Conservation (phyloP, 2,329 filamentous ascomycete genomes). For the Neofusicoccum kwambonambiense region DNA sequence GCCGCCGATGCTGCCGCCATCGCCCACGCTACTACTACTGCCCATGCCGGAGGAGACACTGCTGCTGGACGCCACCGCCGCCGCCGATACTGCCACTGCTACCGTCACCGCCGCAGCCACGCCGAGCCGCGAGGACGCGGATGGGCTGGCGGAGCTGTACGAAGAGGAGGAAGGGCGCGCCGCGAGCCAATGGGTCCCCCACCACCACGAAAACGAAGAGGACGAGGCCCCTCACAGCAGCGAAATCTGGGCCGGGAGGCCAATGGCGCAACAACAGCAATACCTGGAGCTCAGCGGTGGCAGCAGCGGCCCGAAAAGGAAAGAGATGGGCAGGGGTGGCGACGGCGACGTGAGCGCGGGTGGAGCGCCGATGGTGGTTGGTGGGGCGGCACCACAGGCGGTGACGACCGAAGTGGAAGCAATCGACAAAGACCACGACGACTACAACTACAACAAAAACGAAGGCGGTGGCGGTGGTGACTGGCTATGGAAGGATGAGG, state of each 20-base stretch:
- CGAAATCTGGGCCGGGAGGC: too few species aligned
- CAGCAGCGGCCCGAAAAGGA: neutral
- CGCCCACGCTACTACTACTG: neutral
- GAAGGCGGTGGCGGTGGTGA: neutral
- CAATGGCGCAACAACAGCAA: neutral
- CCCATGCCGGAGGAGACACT: neutral
- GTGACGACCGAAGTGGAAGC: neutral
- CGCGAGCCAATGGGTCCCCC: too few species aligned
- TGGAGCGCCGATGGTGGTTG: neutral
- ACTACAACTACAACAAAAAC: neutral
- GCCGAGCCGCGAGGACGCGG: too few species aligned
- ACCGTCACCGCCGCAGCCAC: neutral
- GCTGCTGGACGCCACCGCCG: neutral
- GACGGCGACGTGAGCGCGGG: neutral
- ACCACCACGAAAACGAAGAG: neutral
- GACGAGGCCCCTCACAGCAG: neutral
- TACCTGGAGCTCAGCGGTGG: neutral
- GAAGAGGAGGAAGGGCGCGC: too few species aligned
- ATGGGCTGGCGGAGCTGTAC: too few species aligned
- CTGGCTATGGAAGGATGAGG: conserved; percentile 3
- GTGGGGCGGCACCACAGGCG: neutral
- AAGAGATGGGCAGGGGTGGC: conserved; percentile 8
- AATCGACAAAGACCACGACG: neutral
- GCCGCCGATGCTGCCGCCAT: neutral
- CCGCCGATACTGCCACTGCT: neutral